A percentile compares a stretch with the other conserved stretches of the same genome.
phyloP scores from a whole-genome alignment of 129 eudicot genomes.

The Flaveria trinervia region DNA sequence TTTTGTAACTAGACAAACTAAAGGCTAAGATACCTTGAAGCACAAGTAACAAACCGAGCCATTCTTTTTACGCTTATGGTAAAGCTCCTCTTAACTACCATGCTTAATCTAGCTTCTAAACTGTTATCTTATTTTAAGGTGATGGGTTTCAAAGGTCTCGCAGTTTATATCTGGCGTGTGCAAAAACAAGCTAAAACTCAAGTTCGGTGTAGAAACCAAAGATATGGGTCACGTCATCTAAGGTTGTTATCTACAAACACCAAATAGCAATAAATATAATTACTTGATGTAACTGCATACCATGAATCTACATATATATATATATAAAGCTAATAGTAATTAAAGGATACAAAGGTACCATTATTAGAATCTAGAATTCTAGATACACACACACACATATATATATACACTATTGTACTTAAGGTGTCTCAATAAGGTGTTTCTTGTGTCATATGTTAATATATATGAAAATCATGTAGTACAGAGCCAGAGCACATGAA shows the following conservation, averaged over 20 bases:
- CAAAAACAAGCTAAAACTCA: not conserved
- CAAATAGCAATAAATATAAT: not conserved
- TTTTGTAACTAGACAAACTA: not conserved
- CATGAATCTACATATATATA: not conserved
- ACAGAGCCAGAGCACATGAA: not conserved
- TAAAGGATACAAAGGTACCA: no score
- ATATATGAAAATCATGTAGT: not conserved
- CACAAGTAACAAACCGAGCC: conserved; percentile 1
- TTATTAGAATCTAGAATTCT: conserved; percentile 4
- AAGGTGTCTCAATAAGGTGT: no score
- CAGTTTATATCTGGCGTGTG: not conserved
- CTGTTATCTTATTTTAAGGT: not conserved
- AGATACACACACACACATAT: not conserved
- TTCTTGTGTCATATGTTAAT: no score
- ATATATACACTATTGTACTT: no score
- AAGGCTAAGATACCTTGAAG: conserved; percentile 1
- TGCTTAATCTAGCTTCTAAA: not conserved
- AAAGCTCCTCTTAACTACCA: conserved; percentile 4
- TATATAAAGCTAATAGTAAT: not conserved
- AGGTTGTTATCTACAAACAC: not conserved
- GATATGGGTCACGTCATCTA: not conserved
- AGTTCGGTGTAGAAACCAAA: not conserved
- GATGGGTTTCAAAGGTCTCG: not conserved
- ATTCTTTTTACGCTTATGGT: not conserved
- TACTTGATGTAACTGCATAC: not conserved